These are phyloP conservation scores for Anaeromyces robustus DNA, from an alignment of 192 early-diverging fungal species.

Conservation along the genomic window DNA sequence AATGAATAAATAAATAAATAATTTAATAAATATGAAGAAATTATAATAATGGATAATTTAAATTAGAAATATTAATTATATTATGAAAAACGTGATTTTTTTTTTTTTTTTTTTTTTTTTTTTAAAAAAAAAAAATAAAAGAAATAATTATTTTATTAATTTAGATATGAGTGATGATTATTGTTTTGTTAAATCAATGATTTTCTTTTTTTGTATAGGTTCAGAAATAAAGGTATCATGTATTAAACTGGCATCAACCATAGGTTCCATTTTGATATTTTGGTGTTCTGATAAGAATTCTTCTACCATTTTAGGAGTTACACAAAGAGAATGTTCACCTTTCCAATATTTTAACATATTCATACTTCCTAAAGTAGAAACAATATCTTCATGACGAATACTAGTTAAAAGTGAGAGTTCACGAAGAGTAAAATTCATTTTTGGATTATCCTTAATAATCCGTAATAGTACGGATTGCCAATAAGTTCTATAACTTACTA, in stretches of 20 bases:
- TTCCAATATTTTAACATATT: conserved; percentile 42
- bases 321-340: neutral
- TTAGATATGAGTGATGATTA: too few relatives aligned
- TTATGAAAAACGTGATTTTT: too few relatives aligned
- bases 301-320: neutral
- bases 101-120: too few relatives aligned
- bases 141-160: too few relatives aligned
- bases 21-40: too few relatives aligned
- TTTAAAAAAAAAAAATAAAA: too few relatives aligned
- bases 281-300: neutral
- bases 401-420: conserved; percentile 49
- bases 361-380: conserved; percentile 53
- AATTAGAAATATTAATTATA: too few relatives aligned
- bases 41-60: too few relatives aligned
- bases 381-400: conserved; percentile 67
- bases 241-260: neutral
- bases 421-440: conserved; percentile 16
- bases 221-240: neutral
- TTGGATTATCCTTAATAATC: conserved; percentile 11
- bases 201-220: neutral
- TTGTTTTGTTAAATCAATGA: too few relatives aligned
- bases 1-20: too few relatives aligned
- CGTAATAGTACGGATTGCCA: conserved; percentile 61
- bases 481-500: conserved; percentile 61
- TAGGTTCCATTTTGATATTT: neutral